Evolutionary conservation across 345 rosid genomes (phyloP).

Genomic region (Euphorbia tirucalli): DNA sequence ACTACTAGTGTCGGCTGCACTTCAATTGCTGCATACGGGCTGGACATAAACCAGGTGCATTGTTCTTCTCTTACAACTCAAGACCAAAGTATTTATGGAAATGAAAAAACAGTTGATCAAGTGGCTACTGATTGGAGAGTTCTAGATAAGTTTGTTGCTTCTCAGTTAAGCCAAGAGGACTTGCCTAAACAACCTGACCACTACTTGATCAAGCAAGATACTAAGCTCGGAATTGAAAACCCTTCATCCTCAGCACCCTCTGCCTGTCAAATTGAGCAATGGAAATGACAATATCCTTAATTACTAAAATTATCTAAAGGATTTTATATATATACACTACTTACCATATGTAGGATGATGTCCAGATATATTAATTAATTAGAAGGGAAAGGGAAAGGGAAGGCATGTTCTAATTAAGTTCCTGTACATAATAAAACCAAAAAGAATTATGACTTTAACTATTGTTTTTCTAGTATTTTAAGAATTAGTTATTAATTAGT

Average conservation of each 20-base stretch:
- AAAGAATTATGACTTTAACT: constrained; percentile 22
- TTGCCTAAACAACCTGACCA: constrained; percentile 35
- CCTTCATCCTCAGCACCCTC: constrained; percentile 61
- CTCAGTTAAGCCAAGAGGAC: constrained; percentile 86
- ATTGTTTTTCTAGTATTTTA: constrained; percentile 17
- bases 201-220: constrained; percentile 36
- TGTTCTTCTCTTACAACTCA: constrained; percentile 38
- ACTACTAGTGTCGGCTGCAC: constrained; percentile 41
- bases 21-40: constrained; percentile 38
- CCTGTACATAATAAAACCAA: constrained; percentile 42
- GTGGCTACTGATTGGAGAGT: constrained; percentile 86
- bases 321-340: background rate
- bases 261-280: constrained; percentile 66
- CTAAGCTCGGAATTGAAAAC: constrained; percentile 49
- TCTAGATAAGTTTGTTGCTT: constrained; percentile 95
- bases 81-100: constrained; percentile 32
- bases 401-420: constrained; percentile 24
- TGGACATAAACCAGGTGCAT: constrained; percentile 42
- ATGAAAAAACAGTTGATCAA: constrained; percentile 51
- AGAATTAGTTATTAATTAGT: background rate
- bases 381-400: background rate
- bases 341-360: constrained; percentile 37
- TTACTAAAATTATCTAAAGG: no score
- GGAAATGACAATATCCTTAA: constrained; percentile 51
- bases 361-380: constrained; percentile 15